Percentiles rank a stretch among this genome's conserved stretches.
Evolutionary conservation across 306 rosid genomes (phyloP).

Genomic region (Echinosophora koreensis): DNA sequence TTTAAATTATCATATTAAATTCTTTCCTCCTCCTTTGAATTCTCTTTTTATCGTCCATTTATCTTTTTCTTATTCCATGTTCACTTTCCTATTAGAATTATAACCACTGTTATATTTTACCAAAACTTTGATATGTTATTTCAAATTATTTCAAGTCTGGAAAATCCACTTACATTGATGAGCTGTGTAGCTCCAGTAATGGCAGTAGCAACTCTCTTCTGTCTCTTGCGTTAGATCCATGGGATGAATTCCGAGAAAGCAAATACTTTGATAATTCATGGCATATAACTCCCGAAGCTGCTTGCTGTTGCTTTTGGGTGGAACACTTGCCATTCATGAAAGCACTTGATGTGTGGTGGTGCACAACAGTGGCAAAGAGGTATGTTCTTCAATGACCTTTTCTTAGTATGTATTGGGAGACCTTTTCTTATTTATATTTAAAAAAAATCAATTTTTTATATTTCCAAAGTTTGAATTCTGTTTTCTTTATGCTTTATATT

Average conservation of each 20-base stretch:
- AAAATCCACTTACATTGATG: slow-evolving; percentile 93
- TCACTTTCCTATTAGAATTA: slow-evolving; percentile 23
- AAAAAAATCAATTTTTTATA: too few relatives aligned
- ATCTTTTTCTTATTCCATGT: background rate
- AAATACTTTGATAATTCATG: slow-evolving; percentile 73
- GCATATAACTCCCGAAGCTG: slow-evolving; percentile 82
- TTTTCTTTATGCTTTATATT: too few relatives aligned
- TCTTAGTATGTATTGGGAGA: too few relatives aligned
- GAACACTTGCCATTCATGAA: slow-evolving; percentile 91
- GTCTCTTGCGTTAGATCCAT: slow-evolving; percentile 86
- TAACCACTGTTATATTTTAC: slow-evolving; percentile 14
- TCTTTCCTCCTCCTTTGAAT: slow-evolving; percentile 21
- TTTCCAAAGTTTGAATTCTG: too few relatives aligned
- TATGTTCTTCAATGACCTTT: too few relatives aligned
- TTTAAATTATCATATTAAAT: slow-evolving; percentile 16
- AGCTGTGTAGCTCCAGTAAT: slow-evolving; percentile 94
- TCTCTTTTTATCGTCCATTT: background rate
- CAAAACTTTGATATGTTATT: slow-evolving; percentile 26
- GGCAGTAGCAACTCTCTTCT: slow-evolving; percentile 79
- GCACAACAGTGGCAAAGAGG: too few relatives aligned
- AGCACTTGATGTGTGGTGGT: too few relatives aligned
- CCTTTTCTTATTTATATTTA: too few relatives aligned
- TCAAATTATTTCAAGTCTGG: slow-evolving; percentile 73
- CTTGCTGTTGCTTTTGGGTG: slow-evolving; percentile 90
- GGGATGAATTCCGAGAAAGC: slow-evolving; percentile 76